Percentiles rank a stretch among this genome's conserved stretches.
These are phyloP conservation scores for Athelia sp. DNA, from an alignment of 1,284 basidiomycete genomes.

Conservation along the genomic window DNA sequence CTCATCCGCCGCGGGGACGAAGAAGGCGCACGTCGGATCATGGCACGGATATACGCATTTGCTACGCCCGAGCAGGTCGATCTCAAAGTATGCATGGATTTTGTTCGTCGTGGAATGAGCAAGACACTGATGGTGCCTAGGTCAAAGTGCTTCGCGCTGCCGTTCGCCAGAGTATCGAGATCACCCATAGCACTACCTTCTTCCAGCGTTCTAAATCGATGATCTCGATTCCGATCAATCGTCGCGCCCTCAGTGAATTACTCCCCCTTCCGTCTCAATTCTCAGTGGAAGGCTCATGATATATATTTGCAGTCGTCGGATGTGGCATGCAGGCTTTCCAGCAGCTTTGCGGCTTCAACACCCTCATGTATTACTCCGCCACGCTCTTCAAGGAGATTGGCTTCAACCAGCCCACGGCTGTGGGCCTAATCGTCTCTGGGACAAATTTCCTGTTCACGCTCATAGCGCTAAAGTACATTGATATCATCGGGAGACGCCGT, in stretches of 20 bases:
- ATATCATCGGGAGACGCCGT: conserved; percentile 69
- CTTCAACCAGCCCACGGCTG: conserved; percentile 76
- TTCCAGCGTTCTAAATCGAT: conserved; percentile 51
- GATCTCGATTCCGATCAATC: conserved; percentile 52
- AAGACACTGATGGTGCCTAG: conserved; percentile 23
- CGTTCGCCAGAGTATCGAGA: conserved; percentile 60
- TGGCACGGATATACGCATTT: conserved; percentile 62
- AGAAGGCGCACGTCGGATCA: conserved; percentile 43
- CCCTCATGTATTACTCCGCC: conserved; percentile 74
- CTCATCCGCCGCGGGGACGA: conserved; percentile 54
- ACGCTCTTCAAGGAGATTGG: conserved; percentile 79
- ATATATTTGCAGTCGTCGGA: conserved; percentile 50
- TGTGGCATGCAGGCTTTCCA: conserved; percentile 82
- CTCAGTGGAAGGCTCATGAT: too few relatives aligned
- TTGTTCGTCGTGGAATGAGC: neutral
- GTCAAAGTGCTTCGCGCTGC: conserved; percentile 55
- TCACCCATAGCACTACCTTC: conserved; percentile 59
- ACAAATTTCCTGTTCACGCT: conserved; percentile 84
- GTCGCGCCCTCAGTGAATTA: conserved; percentile 62
- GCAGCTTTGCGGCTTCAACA: conserved; percentile 76
- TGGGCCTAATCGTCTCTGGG: conserved; percentile 72
- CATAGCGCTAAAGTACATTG: conserved; percentile 78
- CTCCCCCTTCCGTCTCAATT: neutral
- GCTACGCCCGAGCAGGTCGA: conserved; percentile 63
- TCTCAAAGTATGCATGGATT: conserved; percentile 46